These are phyloP conservation scores for Chrysosporium queenslandicum DNA, from an alignment of 2,329 filamentous ascomycete species.

Conservation along the genomic window DNA sequence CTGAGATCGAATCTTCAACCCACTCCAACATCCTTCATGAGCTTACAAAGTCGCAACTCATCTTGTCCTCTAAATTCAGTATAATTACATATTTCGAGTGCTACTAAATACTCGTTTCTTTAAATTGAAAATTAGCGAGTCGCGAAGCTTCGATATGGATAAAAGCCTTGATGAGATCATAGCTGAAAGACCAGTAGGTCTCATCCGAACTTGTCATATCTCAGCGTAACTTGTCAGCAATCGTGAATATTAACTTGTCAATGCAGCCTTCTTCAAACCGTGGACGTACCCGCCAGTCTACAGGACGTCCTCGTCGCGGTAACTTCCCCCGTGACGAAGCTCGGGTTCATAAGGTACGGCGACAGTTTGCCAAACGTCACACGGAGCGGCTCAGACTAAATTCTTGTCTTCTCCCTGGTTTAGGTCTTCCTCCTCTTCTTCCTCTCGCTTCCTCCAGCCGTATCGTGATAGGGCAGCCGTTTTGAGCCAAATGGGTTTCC, in stretches of 20 bases:
- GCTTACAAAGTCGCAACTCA: not conserved
- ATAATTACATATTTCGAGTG: not conserved
- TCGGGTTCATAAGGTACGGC: constrained; percentile 82
- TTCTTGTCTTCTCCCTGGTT: constrained; percentile 12
- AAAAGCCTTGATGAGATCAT: constrained; percentile 56
- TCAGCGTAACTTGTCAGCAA: not conserved
- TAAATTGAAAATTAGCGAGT: not conserved
- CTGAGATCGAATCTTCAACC: not conserved
- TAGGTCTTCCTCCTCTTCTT: constrained; percentile 40
- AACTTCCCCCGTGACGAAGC: constrained; percentile 69
- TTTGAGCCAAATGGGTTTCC: not conserved
- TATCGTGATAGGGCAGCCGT: constrained; percentile 23
- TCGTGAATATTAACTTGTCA: not conserved
- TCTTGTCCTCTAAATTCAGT: not conserved
- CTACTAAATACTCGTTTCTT: not conserved
- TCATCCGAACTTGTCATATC: not conserved
- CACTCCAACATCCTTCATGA: not conserved
- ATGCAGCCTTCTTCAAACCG: constrained; percentile 21
- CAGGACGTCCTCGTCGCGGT: constrained; percentile 32
- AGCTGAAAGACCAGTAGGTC: constrained; percentile 48
- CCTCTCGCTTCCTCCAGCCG: constrained; percentile 29
- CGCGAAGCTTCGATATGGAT: constrained; percentile 44
- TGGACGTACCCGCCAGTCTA: constrained; percentile 28
- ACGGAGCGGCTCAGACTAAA: constrained; percentile 14
- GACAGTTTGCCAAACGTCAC: no score